Base-by-base conservation (phyloP, 1,284 basidiomycete genomes). In the Baeospora myosura region DNA sequence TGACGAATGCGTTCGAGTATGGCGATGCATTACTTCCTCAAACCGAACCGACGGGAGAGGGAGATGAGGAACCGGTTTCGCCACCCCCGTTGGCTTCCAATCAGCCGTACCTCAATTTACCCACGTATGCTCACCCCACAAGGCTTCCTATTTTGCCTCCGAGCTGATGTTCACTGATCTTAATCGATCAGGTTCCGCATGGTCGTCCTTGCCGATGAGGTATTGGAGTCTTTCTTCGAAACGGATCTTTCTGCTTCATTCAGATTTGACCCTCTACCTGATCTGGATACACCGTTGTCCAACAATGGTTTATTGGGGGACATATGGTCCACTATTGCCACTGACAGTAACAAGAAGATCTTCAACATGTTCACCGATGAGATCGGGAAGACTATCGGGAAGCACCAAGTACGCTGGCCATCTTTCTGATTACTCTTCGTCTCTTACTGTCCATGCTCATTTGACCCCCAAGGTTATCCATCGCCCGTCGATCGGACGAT, bases 1-100 rank as follows among this genome's bases (percentile, higher is more conserved):
- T 97, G 81, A 85, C 92, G 24, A 97, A 97, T 56, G 90, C 93
- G 0, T 97, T 95, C 57, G 93, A 97, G 58, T 96, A 94, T 49
- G 94, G 91, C 3, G 93, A 96, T 63, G 85, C 89, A 6, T 73
- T 82, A 45, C 72, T 80, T 44, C 86, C 73, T 45, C 72, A 68
- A 53, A 56, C 64, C 8, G 63, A 68, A 65, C 63, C 57, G 60
- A 56, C 53, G 50, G 60, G 70, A 40, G 54, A 52, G 21, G 57
- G 64, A 41, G 44, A 51, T 24, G 68, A 68, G 7, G 71, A 70
- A 30, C 69, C 72, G 7, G 60, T 61, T 49, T 66, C 57, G 24
- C 69, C 67, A 32, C 69, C 66, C 45, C 69, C 69, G 46, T 76
- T 71, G 12, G 63, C 71, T 47, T 75, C 76, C 22, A 92, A 93